A percentile compares a stretch with the other conserved stretches of the same genome.
phyloP scores from a whole-genome alignment of 495 filamentous ascomycete genomes.

The Paragyromitra xinjiangensis region DNA sequence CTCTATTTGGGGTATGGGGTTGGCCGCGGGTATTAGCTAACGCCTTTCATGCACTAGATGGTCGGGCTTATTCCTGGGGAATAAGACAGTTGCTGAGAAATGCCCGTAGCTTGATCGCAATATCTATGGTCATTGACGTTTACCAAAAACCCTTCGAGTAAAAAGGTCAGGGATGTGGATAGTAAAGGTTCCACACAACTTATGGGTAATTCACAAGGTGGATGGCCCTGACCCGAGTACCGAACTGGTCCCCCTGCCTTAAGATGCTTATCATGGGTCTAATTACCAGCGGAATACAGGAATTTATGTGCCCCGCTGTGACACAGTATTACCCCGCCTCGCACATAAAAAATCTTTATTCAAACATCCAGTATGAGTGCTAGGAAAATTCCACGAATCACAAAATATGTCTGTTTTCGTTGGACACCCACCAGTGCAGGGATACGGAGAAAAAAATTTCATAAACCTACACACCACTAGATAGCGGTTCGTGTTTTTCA shows the following conservation, averaged over 20 bases:
- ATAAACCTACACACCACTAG: conserved; percentile 27
- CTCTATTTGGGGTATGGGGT: background rate
- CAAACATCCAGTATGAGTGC: background rate
- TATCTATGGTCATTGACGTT: background rate
- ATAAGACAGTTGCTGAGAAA: background rate
- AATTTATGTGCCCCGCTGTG: conserved; percentile 17
- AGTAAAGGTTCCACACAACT: background rate
- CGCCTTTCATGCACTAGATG: background rate
- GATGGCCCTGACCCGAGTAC: conserved; percentile 4
- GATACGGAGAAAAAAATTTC: background rate
- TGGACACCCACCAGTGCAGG: background rate
- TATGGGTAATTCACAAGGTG: background rate
- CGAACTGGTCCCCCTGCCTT: conserved; percentile 19
- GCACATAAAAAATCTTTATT: background rate
- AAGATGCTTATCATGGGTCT: conserved; percentile 18
- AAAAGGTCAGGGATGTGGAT: background rate
- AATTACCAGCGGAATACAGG: background rate
- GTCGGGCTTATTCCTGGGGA: background rate
- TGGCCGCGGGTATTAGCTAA: background rate
- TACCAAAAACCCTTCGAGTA: background rate
- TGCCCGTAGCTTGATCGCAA: background rate
- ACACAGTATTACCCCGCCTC: conserved; percentile 6
- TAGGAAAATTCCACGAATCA: background rate
- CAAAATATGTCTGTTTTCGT: conserved; percentile 8
- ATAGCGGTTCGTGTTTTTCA: background rate